Evolutionary conservation across 192 early-diverging fungal genomes (phyloP), one percentile per base, ranked within the genome.

Genomic region (Coemansia sp.): DNA sequence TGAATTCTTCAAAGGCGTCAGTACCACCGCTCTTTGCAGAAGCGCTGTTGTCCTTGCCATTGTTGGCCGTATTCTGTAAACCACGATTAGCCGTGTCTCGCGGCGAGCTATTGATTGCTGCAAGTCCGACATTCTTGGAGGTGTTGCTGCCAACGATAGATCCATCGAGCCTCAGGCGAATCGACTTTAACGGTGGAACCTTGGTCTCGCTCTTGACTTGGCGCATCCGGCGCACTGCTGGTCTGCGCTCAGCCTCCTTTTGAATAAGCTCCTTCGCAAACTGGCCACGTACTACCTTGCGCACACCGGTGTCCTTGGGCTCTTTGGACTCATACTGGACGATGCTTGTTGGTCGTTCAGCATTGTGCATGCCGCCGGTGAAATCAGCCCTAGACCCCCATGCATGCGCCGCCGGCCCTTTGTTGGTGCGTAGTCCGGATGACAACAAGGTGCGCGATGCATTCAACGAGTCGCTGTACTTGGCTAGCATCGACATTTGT

Each of bases 401-500:
- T 30, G 62, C 75, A 8, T 67, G 68, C 36, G 63, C 56, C 1
- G 64, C 33, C 36, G 57, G 12, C 24, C 34, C 35, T 59, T 59
- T 59, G 35, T 59, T 59, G 30, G 7, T 21, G 34, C 57, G 30
- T 18, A 34, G 16, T 59, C 57, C 58, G 4, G 64, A 39, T 5
- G 75, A 46, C 11, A 71, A 16, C 11, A 73, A 44, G 7, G 74
- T 59, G 12, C 75, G 66, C 35, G 79, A 82, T 2, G 68, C 46
- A 39, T 64, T 71, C 15, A 82, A 58, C 21, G 78, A 81, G 38
- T 76, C 71, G 71, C 79, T 82, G 64, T 76, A 82, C 53, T 76
- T 76, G 44, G 67, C 26, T 30, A 73, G 55, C 36, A 82, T 63
- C 49, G 57, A 23, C 12, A 62, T 51, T 21, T 81, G 73, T 16